phyloP scores from a whole-genome alignment of 2,329 filamentous ascomycete species.

The Fusarium pininemorale region DNA sequence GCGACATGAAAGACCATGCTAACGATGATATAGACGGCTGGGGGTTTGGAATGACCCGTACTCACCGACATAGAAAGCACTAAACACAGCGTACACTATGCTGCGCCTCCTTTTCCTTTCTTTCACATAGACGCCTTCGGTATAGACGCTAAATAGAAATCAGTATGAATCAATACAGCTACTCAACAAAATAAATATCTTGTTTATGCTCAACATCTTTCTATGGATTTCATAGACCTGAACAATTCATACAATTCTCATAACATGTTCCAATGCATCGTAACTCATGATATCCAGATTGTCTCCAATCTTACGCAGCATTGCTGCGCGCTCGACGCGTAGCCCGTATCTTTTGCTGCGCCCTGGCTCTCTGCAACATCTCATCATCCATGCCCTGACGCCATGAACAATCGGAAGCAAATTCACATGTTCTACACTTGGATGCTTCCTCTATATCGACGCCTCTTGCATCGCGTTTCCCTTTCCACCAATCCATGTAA shows the following conservation, averaged over 20 bases:
- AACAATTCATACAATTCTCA: neutral
- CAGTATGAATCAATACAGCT: neutral
- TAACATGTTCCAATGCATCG: constrained; percentile 12
- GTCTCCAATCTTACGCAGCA: constrained; percentile 8
- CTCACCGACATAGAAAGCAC: constrained; percentile 36
- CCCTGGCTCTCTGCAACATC: constrained; percentile 38
- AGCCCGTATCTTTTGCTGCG: constrained; percentile 36
- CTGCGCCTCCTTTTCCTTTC: neutral
- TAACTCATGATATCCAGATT: constrained; percentile 27
- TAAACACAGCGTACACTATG: neutral
- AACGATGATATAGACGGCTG: constrained; percentile 33
- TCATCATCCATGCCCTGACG: constrained; percentile 74
- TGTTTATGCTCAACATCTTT: neutral
- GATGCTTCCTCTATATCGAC: constrained; percentile 86
- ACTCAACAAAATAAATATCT: neutral
- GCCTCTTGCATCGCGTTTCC: constrained; percentile 74
- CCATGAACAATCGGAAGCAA: constrained; percentile 82
- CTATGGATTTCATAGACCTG: neutral
- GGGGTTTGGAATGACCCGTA: constrained; percentile 40
- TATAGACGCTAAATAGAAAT: neutral
- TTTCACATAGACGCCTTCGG: neutral
- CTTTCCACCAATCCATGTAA: constrained; percentile 89
- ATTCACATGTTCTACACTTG: constrained; percentile 88
- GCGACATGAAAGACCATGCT: neutral
- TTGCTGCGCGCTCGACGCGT: constrained; percentile 14